phyloP scores from a whole-genome alignment of 306 rosid species.

The Cicer judaicum region DNA sequence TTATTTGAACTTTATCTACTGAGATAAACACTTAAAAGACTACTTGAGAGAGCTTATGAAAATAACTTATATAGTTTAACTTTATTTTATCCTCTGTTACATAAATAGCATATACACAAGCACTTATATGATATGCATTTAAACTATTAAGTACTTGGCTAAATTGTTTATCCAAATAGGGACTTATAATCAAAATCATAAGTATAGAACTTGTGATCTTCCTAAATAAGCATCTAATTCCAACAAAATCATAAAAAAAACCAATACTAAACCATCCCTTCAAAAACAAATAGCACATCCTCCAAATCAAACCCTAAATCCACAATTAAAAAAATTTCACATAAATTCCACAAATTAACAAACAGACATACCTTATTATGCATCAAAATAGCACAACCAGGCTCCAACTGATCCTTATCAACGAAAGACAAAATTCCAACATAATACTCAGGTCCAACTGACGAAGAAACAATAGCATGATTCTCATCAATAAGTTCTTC shows the following conservation, averaged over 20 bases:
- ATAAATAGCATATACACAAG: background rate
- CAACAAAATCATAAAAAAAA: background rate
- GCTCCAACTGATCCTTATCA: slow-evolving; percentile 97
- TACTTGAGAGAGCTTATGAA: too few relatives aligned
- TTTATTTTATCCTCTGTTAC: too few relatives aligned
- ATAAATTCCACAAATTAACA: background rate
- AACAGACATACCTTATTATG: slow-evolving; percentile 76
- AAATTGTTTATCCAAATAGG: background rate
- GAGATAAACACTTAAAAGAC: too few relatives aligned
- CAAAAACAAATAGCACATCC: background rate
- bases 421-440: slow-evolving; percentile 94
- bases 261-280: background rate
- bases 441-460: slow-evolving; percentile 96
- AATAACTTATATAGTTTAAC: too few relatives aligned
- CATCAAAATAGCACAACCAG: slow-evolving; percentile 98
- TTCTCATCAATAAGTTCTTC: slow-evolving; percentile 97
- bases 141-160: too few relatives aligned
- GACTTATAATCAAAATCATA: slow-evolving; percentile 1
- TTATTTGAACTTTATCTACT: too few relatives aligned
- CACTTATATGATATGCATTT: too few relatives aligned
- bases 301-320: slow-evolving; percentile 7
- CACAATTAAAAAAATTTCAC: background rate
- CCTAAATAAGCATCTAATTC: background rate
- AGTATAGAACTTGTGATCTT: background rate
- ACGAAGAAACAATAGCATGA: slow-evolving; percentile 93